Evolutionary conservation across 2,329 filamentous ascomycete genomes (phyloP).

Genomic region (Rutstroemia sp.): DNA sequence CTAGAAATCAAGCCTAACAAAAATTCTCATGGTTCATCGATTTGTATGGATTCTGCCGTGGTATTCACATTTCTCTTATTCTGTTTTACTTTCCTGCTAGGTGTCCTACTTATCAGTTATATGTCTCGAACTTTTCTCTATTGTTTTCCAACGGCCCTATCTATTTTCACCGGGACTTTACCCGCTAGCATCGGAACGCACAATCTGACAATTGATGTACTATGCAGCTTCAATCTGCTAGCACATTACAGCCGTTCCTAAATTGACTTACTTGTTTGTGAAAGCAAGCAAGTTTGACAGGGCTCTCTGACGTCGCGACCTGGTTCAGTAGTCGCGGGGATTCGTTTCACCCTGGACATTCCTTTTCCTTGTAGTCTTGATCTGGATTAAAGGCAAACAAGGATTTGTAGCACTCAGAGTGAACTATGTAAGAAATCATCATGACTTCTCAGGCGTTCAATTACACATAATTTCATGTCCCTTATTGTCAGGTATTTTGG

Average conservation of each 20-base stretch:
- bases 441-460: neutral
- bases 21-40: too few species aligned
- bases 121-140: neutral
- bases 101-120: neutral
- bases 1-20: too few species aligned
- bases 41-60: too few species aligned
- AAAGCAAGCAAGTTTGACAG: conserved; percentile 24
- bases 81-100: too few species aligned
- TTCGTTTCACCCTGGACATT: conserved; percentile 50
- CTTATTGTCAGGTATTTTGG: too few species aligned
- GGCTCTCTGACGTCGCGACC: conserved; percentile 54
- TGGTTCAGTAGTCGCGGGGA: conserved; percentile 42
- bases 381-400: too few species aligned
- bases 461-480: too few species aligned
- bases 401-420: too few species aligned
- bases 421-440: neutral
- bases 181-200: neutral
- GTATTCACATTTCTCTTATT: neutral
- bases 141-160: neutral
- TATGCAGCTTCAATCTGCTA: conserved; percentile 47
- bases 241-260: conserved; percentile 40
- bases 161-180: neutral
- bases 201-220: conserved; percentile 23
- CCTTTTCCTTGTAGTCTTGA: neutral
- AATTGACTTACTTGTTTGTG: conserved; percentile 32